Evolutionary conservation across 345 rosid species (phyloP).

Genomic region (Hirschfeldia incana): DNA sequence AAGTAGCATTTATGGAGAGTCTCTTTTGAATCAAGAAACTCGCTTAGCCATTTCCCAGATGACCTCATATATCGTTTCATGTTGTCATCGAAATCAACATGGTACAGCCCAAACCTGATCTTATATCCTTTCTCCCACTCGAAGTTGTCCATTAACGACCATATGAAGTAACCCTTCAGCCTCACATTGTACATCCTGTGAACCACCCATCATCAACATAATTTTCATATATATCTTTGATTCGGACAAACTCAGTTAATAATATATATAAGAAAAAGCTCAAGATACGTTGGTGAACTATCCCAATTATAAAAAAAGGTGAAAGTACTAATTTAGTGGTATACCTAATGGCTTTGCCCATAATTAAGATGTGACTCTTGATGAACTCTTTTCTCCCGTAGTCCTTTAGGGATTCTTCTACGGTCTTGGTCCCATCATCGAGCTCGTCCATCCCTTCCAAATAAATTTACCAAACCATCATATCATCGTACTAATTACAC

Average conservation of each 20-base stretch:
- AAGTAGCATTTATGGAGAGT: constrained; percentile 30
- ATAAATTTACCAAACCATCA: neutral
- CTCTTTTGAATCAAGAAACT: constrained; percentile 30
- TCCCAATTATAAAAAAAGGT: neutral
- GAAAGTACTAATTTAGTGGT: neutral
- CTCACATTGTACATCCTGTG: constrained; percentile 36
- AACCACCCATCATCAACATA: constrained; percentile 9
- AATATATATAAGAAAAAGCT: neutral
- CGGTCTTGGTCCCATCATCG: constrained; percentile 26
- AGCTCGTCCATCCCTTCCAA: constrained; percentile 37
- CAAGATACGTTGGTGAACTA: neutral
- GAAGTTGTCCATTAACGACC: constrained; percentile 60
- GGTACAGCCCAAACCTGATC: constrained; percentile 46
- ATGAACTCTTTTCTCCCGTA: constrained; percentile 38
- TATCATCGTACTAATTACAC: neutral
- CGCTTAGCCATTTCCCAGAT: constrained; percentile 39
- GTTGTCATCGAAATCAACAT: constrained; percentile 41
- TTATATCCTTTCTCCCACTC: constrained; percentile 52
- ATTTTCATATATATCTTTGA: neutral
- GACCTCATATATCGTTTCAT: constrained; percentile 45
- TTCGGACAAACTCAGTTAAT: constrained; percentile 5
- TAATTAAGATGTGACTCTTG: constrained; percentile 38
- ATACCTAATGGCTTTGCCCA: constrained; percentile 34
- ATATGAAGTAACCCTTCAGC: constrained; percentile 52
- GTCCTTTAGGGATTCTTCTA: constrained; percentile 25